Evolutionary conservation across 83 land plant genomes (phyloP).

Genomic region (Diphasiastrum complanatum): DNA sequence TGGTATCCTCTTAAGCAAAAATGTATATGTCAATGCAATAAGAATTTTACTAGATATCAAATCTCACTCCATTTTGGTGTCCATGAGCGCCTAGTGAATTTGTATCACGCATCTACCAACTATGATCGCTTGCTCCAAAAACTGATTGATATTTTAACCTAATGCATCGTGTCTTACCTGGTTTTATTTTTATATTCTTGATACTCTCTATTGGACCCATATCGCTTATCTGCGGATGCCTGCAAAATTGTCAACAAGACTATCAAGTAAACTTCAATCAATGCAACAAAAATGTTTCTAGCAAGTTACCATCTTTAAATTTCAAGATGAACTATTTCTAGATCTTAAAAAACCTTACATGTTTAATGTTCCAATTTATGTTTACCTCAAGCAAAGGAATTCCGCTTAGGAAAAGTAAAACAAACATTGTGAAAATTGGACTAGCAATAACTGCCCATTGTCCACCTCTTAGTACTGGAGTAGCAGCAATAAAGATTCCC

Average conservation of each 20-base stretch:
- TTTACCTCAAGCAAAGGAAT: slow-evolving; percentile 94
- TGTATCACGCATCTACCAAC: too few species aligned
- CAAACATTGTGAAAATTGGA: slow-evolving; percentile 63
- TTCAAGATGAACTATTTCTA: background rate
- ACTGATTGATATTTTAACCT: too few species aligned
- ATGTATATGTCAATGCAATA: too few species aligned
- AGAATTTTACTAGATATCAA: too few species aligned
- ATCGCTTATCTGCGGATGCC: slow-evolving; percentile 64
- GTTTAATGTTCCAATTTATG: background rate
- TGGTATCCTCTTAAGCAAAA: too few species aligned
- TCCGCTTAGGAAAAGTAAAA: slow-evolving; percentile 87
- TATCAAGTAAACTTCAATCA: background rate
- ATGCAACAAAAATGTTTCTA: background rate
- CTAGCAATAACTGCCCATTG: slow-evolving; percentile 84
- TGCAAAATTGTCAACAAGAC: background rate
- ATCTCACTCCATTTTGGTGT: too few species aligned
- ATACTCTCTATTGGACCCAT: slow-evolving; percentile 59
- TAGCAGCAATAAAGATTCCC: slow-evolving; percentile 88
- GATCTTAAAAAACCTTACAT: background rate
- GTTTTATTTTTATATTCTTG: slow-evolving; percentile 61
- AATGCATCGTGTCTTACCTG: too few species aligned
- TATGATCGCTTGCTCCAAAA: too few species aligned
- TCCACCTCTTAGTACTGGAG: slow-evolving; percentile 65
- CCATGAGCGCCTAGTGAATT: too few species aligned
- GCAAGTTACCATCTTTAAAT: background rate